These are phyloP conservation scores for Arthrocladium fulminans DNA, from an alignment of 2,329 filamentous ascomycete genomes.

Conservation along the genomic window DNA sequence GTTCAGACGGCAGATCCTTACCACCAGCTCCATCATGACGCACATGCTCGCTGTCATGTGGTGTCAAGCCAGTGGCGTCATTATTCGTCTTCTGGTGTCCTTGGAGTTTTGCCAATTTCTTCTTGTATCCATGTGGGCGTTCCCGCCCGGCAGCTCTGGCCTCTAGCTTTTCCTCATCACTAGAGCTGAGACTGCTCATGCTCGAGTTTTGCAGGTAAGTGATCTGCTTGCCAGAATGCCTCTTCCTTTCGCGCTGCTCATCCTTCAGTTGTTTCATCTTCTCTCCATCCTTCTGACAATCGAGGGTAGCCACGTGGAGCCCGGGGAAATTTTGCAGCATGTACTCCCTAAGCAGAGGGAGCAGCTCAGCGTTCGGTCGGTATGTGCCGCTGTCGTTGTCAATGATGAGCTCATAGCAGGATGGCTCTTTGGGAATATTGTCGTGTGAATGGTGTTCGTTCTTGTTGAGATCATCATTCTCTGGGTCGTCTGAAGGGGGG, in stretches of 20 bases:
- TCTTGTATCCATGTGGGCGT: slow-evolving; percentile 14
- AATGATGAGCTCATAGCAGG: slow-evolving; percentile 74
- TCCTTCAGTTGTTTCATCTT: slow-evolving; percentile 66
- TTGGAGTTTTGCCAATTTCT: slow-evolving; percentile 17
- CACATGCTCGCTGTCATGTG: not conserved
- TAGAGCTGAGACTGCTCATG: slow-evolving; percentile 42
- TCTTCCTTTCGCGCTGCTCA: slow-evolving; percentile 65
- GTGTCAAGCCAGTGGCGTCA: not conserved
- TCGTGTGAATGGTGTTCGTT: slow-evolving; percentile 7
- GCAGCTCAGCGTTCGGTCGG: slow-evolving; percentile 67
- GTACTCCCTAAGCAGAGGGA: slow-evolving; percentile 63
- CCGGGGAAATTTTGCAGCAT: slow-evolving; percentile 67
- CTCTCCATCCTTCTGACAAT: slow-evolving; percentile 64
- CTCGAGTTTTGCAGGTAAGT: slow-evolving; percentile 47
- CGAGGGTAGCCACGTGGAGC: slow-evolving; percentile 62
- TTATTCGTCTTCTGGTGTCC: not conserved
- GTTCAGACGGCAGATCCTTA: not conserved
- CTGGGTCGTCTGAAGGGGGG: slow-evolving; percentile 35
- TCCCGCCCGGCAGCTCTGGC: slow-evolving; percentile 17
- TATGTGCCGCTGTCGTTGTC: slow-evolving; percentile 96
- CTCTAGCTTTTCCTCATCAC: slow-evolving; percentile 51
- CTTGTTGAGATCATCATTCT: slow-evolving; percentile 28
- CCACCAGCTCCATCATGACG: not conserved
- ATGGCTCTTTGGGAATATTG: slow-evolving; percentile 41
- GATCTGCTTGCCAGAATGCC: slow-evolving; percentile 46